These are phyloP conservation scores for Fonsecaea nubica DNA, from an alignment of 2,329 filamentous ascomycete genomes.

Conservation along the genomic window DNA sequence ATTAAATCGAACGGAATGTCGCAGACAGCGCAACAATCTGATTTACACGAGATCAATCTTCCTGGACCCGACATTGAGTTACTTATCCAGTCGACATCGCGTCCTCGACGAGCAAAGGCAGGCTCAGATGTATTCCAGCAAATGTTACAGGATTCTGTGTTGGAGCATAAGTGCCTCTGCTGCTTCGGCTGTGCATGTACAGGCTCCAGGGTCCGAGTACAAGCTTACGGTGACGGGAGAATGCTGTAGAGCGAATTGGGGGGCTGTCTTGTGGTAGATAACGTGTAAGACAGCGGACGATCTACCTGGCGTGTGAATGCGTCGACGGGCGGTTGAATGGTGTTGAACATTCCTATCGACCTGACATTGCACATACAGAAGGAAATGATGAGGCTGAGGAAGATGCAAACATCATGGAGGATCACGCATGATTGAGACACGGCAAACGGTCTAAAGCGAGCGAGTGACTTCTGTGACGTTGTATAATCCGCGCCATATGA, in stretches of 20 bases:
- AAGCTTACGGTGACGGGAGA: not conserved
- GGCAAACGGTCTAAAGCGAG: not conserved
- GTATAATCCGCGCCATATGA: constrained; percentile 11
- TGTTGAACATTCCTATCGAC: not conserved
- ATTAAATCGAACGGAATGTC: not conserved
- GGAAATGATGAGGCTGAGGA: not conserved
- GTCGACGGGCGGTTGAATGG: not conserved
- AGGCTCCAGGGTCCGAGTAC: not conserved
- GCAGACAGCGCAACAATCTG: too few species aligned
- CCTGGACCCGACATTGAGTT: not conserved
- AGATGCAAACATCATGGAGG: not conserved
- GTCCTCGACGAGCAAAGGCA: not conserved
- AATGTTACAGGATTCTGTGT: not conserved
- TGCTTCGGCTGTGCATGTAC: not conserved
- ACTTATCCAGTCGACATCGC: not conserved
- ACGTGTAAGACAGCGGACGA: not conserved
- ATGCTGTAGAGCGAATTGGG: not conserved
- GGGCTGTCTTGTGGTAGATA: too few species aligned
- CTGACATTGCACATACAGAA: not conserved
- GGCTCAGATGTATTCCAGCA: not conserved
- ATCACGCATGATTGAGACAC: not conserved
- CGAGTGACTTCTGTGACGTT: not conserved
- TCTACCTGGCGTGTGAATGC: not conserved
- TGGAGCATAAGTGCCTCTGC: not conserved
- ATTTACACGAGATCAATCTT: too few species aligned